phyloP scores from a whole-genome alignment of 2,329 filamentous ascomycete species.

The Coniella vitis region DNA sequence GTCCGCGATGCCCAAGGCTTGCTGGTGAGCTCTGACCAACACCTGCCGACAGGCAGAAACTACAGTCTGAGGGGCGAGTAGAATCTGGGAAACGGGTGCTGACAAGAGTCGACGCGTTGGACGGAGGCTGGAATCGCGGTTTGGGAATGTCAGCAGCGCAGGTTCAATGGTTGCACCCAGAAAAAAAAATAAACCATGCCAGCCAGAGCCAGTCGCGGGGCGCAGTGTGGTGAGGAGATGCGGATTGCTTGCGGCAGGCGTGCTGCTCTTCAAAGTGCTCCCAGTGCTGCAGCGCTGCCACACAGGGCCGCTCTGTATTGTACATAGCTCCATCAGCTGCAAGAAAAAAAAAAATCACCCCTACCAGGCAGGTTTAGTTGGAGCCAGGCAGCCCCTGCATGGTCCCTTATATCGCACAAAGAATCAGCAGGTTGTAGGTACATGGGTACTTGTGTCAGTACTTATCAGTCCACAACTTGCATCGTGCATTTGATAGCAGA shows the following conservation, averaged over 20 bases:
- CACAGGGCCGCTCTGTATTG: too few species aligned
- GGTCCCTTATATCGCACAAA: too few species aligned
- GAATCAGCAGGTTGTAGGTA: too few species aligned
- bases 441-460: too few species aligned
- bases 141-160: not conserved
- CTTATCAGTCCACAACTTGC: too few species aligned
- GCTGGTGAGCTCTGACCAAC: not conserved
- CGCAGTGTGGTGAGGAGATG: not conserved
- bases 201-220: conserved; percentile 2
- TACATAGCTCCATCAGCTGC: too few species aligned
- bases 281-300: too few species aligned
- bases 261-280: too few species aligned
- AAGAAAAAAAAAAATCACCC: too few species aligned
- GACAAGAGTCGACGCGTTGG: not conserved
- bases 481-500: too few species aligned
- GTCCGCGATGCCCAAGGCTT: not conserved
- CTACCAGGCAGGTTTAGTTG: too few species aligned
- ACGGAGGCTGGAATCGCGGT: not conserved
- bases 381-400: too few species aligned
- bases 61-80: not conserved
- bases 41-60: not conserved
- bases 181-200: conserved; percentile 2
- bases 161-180: conserved; percentile 4
- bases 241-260: not conserved
- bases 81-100: not conserved